These are phyloP conservation scores for Suhomyces yuchorum DNA, from an alignment of 1,139 yeast species.

Conservation along the genomic window DNA sequence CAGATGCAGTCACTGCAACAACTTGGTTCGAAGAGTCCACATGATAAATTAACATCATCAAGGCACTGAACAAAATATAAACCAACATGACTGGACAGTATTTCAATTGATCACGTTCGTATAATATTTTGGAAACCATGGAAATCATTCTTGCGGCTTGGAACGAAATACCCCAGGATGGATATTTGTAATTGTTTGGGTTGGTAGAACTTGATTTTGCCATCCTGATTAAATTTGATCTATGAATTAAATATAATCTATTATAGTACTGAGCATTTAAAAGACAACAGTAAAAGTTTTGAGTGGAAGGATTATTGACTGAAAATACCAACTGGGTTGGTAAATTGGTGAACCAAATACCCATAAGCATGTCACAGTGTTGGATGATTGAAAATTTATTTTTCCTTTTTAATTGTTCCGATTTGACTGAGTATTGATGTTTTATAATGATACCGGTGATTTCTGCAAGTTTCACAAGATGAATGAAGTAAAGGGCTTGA, in stretches of 20 bases:
- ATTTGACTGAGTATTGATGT: slow-evolving; percentile 72
- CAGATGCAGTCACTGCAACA: slow-evolving; percentile 62
- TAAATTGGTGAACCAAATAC: slow-evolving; percentile 72
- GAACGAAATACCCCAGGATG: slow-evolving; percentile 84
- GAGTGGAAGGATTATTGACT: slow-evolving; percentile 54
- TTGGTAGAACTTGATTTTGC: slow-evolving; percentile 46
- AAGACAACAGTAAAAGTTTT: slow-evolving; percentile 60
- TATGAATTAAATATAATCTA: slow-evolving; percentile 67
- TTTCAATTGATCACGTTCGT: slow-evolving; percentile 52
- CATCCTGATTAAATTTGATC: slow-evolving; percentile 65
- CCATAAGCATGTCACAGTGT: slow-evolving; percentile 79
- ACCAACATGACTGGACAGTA: slow-evolving; percentile 59
- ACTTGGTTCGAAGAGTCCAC: slow-evolving; percentile 59
- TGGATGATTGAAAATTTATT: slow-evolving; percentile 59
- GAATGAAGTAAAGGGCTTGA: slow-evolving; percentile 60
- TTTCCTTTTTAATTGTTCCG: slow-evolving; percentile 54
- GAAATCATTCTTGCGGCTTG: slow-evolving; percentile 84
- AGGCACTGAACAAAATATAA: slow-evolving; percentile 67
- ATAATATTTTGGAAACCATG: slow-evolving; percentile 60
- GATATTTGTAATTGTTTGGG: slow-evolving; percentile 58
- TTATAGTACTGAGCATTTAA: slow-evolving; percentile 75
- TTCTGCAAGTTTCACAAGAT: slow-evolving; percentile 69
- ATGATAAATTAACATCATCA: slow-evolving; percentile 74
- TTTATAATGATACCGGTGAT: slow-evolving; percentile 71
- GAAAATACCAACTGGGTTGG: slow-evolving; percentile 68